These are phyloP conservation scores for Coleophoma eucalyptorum DNA, from an alignment of 2,329 filamentous ascomycete species.

Conservation along the genomic window DNA sequence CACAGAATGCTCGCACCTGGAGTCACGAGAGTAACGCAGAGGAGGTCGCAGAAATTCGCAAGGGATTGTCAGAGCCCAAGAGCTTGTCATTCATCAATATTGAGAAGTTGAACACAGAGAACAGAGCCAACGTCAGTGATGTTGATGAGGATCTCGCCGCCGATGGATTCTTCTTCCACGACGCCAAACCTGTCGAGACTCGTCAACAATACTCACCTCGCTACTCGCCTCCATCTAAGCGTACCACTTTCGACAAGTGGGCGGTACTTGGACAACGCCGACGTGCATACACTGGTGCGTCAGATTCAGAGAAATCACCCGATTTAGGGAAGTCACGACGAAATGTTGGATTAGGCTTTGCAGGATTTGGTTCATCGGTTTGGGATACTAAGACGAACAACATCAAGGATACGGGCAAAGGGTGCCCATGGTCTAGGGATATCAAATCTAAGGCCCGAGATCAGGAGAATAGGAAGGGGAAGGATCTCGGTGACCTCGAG, in stretches of 20 bases:
- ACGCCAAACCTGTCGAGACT: slow-evolving; percentile 41
- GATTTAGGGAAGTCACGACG: slow-evolving; percentile 41
- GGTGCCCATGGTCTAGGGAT: slow-evolving; percentile 44
- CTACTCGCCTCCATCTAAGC: slow-evolving; percentile 66
- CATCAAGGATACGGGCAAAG: slow-evolving; percentile 33
- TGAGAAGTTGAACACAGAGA: slow-evolving; percentile 32
- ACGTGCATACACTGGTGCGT: slow-evolving; percentile 56
- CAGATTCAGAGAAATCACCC: slow-evolving; percentile 46
- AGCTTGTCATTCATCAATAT: slow-evolving; percentile 48
- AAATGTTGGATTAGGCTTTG: slow-evolving; percentile 41
- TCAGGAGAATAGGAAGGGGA: slow-evolving; percentile 50
- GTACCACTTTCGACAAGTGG: slow-evolving; percentile 76
- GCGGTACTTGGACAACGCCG: slow-evolving; percentile 80
- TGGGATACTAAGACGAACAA: slow-evolving; percentile 26
- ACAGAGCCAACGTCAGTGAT: slow-evolving; percentile 37
- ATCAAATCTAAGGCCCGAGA: slow-evolving; percentile 43
- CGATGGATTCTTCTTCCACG: slow-evolving; percentile 72
- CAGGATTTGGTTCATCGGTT: slow-evolving; percentile 36
- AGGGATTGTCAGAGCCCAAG: slow-evolving; percentile 49
- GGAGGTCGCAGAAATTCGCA: slow-evolving; percentile 42
- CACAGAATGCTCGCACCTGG: slow-evolving; percentile 72
- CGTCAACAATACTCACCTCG: slow-evolving; percentile 38
- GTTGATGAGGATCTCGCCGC: slow-evolving; percentile 63
- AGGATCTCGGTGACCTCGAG: slow-evolving; percentile 69
- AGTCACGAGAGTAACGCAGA: slow-evolving; percentile 55